Evolutionary conservation across 495 filamentous ascomycete species (phyloP).

Genomic region (Xylona heveae): DNA sequence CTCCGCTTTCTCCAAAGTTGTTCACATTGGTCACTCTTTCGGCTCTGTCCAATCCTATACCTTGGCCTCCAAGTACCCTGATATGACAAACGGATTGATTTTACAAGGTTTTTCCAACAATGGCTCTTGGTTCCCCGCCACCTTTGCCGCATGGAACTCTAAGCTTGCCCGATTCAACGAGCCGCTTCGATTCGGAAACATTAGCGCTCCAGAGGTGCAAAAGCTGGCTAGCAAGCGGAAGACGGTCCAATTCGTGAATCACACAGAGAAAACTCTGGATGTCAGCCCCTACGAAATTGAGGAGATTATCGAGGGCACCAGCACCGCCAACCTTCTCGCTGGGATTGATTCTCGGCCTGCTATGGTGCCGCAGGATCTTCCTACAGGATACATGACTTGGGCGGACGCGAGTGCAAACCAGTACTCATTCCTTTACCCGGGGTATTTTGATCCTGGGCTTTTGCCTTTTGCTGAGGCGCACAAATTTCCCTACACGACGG

Average conservation of each 20-base stretch:
- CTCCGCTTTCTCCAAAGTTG: constrained; percentile 22
- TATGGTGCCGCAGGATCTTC: constrained; percentile 10
- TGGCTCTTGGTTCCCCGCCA: constrained; percentile 13
- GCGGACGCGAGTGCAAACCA: constrained; percentile 15
- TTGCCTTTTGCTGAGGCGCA: constrained; percentile 18
- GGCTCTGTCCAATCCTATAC: constrained; percentile 24
- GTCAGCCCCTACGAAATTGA: constrained; percentile 3
- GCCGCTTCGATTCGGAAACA: constrained; percentile 17
- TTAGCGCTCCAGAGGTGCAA: constrained; percentile 4
- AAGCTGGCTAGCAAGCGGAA: not conserved
- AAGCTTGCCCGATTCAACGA: constrained; percentile 23
- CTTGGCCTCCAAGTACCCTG: constrained; percentile 25
- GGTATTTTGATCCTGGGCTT: constrained; percentile 23
- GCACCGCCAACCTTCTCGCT: constrained; percentile 9
- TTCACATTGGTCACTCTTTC: constrained; percentile 35
- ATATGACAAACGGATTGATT: constrained; percentile 30
- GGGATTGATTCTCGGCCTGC: constrained; percentile 6
- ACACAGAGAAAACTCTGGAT: not conserved
- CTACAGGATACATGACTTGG: constrained; percentile 25
- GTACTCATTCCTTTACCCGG: constrained; percentile 24
- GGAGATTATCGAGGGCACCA: constrained; percentile 8
- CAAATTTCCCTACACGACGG: constrained; percentile 27
- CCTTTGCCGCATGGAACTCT: constrained; percentile 22
- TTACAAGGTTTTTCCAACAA: constrained; percentile 34
- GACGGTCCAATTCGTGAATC: not conserved